A percentile compares a stretch with the other conserved stretches of the same genome.
phyloP scores from a whole-genome alignment of 352 stramenopile genomes.

The Phytophthora pseudosyringae region DNA sequence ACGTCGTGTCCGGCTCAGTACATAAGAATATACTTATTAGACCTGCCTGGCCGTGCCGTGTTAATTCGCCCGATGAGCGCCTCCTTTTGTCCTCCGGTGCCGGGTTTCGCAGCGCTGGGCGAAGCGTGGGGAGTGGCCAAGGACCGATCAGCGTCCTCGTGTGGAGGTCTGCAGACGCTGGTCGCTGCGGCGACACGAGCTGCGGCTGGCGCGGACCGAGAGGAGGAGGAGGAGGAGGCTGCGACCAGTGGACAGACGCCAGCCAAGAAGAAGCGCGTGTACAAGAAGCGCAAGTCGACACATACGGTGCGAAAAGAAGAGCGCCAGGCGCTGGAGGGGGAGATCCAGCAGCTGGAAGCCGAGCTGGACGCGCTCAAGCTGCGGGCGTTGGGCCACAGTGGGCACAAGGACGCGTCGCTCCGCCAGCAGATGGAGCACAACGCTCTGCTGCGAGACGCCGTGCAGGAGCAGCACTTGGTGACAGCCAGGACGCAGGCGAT shows the following conservation, averaged over 20 bases:
- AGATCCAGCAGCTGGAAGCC: slow-evolving; percentile 22
- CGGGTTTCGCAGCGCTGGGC: no score
- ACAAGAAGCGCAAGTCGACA: slow-evolving; percentile 47
- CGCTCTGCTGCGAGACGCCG: slow-evolving; percentile 1
- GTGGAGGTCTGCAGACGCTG: slow-evolving; percentile 1
- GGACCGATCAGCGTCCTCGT: not conserved
- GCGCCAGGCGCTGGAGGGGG: slow-evolving; percentile 21
- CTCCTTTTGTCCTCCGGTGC: no score
- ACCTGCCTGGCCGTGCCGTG: no score
- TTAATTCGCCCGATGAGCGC: no score
- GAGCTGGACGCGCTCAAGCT: slow-evolving; percentile 31
- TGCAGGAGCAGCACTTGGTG: slow-evolving; percentile 28
- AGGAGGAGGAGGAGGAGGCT: no score
- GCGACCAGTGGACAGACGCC: not conserved
- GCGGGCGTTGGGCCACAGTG: slow-evolving; percentile 7
- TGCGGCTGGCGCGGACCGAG: no score
- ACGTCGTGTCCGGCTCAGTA: no score
- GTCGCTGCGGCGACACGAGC: slow-evolving; percentile 3
- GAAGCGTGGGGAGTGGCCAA: no score
- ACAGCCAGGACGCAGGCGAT: slow-evolving; percentile 11
- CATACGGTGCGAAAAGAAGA: slow-evolving; percentile 45
- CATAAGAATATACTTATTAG: no score
- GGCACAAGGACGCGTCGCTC: not conserved
- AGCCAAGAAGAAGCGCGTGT: slow-evolving; percentile 32
- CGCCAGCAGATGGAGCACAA: slow-evolving; percentile 5